Conservation (phyloP, 345 rosid genomes). For the Eucalyptus albens region DNA sequence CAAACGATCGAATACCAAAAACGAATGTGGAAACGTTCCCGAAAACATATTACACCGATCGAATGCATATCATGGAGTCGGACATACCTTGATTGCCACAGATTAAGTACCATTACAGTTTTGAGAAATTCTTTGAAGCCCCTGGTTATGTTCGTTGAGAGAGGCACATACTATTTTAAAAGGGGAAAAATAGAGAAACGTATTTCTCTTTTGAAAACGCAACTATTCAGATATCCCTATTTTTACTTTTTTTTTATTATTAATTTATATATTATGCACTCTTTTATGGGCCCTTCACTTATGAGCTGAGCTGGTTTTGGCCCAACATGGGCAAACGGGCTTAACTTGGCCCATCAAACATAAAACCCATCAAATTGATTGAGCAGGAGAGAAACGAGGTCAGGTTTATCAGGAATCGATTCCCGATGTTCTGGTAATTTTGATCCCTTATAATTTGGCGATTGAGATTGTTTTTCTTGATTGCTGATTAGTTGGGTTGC, state of each 20-base stretch:
- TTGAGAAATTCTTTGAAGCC: too few relatives aligned
- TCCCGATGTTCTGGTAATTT: slow-evolving; percentile 31
- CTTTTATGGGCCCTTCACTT: too few relatives aligned
- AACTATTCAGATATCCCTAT: accelerated
- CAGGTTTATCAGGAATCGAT: slow-evolving; percentile 19
- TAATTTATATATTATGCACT: too few relatives aligned
- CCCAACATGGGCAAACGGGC: accelerated
- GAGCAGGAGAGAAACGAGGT: slow-evolving; percentile 36
- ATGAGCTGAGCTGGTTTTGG: too few relatives aligned
- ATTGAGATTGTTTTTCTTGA: background rate
- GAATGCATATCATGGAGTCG: accelerated
- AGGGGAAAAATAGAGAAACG: too few relatives aligned
- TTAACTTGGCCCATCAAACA: too few relatives aligned
- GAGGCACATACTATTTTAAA: accelerated
- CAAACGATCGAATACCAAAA: too few relatives aligned
- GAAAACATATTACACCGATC: too few relatives aligned
- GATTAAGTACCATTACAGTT: too few relatives aligned
- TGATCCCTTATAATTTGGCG: background rate
- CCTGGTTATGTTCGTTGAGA: accelerated
- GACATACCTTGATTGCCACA: too few relatives aligned
- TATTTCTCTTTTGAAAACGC: too few relatives aligned
- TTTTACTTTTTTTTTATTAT: too few relatives aligned
- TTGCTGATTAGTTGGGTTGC: background rate
- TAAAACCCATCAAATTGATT: background rate
- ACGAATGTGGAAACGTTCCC: accelerated